A percentile compares a stretch with the other conserved stretches of the same genome.
These are phyloP conservation scores for Sherardia arvensis DNA, from an alignment of 257 asterid genomes.

Conservation along the genomic window DNA sequence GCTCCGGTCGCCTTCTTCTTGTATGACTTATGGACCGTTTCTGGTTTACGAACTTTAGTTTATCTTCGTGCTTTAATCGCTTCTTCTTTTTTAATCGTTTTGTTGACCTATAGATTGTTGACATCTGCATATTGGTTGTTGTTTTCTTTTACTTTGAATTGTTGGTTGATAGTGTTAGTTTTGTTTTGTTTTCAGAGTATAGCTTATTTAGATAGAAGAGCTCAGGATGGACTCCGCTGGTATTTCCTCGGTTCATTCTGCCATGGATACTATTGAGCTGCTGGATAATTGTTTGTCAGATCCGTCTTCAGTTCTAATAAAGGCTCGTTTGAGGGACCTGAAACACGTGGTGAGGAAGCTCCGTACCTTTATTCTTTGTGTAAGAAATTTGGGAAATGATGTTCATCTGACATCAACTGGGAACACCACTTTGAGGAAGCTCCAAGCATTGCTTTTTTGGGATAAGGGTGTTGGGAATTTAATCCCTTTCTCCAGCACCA, in stretches of 20 bases:
- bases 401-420: neutral
- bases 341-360: neutral
- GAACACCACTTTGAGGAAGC: neutral
- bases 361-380: constrained; percentile 1
- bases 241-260: neutral
- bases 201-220: neutral
- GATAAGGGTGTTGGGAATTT: neutral
- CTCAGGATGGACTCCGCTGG: neutral
- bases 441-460: too few relatives aligned
- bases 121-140: too few relatives aligned
- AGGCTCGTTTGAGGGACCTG: neutral
- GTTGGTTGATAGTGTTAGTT: too few relatives aligned
- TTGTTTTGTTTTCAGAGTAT: too few relatives aligned
- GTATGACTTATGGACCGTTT: too few relatives aligned
- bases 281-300: neutral
- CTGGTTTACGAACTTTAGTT: too few relatives aligned
- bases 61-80: too few relatives aligned
- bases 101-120: too few relatives aligned
- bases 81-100: too few relatives aligned
- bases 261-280: neutral
- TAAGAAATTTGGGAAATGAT: neutral
- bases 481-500: too few relatives aligned
- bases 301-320: neutral
- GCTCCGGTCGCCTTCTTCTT: too few relatives aligned
- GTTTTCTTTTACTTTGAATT: too few relatives aligned